Percentiles rank a stretch among this genome's conserved stretches.
Conservation (phyloP, 1,139 yeast species). For the Candida tetrigidarum region DNA sequence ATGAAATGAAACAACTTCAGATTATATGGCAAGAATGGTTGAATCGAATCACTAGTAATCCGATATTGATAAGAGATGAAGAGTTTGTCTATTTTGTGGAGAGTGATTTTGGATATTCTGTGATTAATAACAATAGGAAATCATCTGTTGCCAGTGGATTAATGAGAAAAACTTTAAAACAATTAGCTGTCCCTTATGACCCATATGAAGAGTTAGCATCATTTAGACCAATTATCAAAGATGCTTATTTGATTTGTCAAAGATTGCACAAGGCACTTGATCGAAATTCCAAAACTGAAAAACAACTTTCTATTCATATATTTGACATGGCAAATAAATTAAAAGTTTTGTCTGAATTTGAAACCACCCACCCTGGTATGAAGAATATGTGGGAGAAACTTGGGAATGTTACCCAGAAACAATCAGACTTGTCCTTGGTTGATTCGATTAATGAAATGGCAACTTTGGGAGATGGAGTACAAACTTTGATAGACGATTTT, state of each 20-base stretch:
- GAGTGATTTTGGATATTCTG: conserved; percentile 82
- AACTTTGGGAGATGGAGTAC: conserved; percentile 76
- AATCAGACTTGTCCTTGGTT: conserved; percentile 78
- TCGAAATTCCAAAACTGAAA: conserved; percentile 56
- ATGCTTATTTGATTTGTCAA: conserved; percentile 64
- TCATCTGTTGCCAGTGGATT: conserved; percentile 79
- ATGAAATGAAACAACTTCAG: conserved; percentile 65
- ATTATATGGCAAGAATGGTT: conserved; percentile 85
- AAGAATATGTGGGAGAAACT: conserved; percentile 81
- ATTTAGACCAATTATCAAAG: conserved; percentile 84
- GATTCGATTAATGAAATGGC: conserved; percentile 79
- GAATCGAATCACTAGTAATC: conserved; percentile 70
- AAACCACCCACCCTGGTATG: conserved; percentile 66
- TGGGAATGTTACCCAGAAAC: conserved; percentile 65
- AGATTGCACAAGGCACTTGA: conserved; percentile 62
- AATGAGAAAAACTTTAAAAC: conserved; percentile 86
- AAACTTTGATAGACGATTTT: conserved; percentile 68
- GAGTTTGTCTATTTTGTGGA: conserved; percentile 89
- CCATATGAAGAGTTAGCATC: conserved; percentile 79
- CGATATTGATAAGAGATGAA: conserved; percentile 81
- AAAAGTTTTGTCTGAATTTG: conserved; percentile 51
- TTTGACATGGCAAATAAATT: conserved; percentile 70
- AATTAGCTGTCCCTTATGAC: conserved; percentile 89
- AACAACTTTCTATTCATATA: conserved; percentile 58
- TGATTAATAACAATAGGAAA: conserved; percentile 58